Evolutionary conservation across 192 early-diverging fungal genomes (phyloP).

Genomic region (Coemansia javaensis): DNA sequence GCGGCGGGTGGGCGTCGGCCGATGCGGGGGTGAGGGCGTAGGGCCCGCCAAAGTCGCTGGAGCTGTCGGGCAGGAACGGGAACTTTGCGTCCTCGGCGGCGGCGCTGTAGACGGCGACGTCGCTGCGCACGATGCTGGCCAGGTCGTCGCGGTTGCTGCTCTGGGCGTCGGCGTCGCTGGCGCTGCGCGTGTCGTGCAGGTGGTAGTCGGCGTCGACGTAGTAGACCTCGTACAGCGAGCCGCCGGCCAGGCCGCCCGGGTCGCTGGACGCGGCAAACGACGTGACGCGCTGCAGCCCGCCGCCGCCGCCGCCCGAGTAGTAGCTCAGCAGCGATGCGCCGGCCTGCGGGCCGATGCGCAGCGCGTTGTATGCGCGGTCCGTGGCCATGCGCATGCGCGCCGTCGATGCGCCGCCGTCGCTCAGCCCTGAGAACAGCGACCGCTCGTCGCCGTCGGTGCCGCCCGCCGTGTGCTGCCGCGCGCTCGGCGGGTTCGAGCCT

Average conservation of each 20-base stretch:
- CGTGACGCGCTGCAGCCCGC: slow-evolving; percentile 9
- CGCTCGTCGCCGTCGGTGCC: slow-evolving; percentile 17
- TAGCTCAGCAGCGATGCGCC: slow-evolving; percentile 11
- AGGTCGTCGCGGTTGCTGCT: slow-evolving; percentile 18
- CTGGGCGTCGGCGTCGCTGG: slow-evolving; percentile 2
- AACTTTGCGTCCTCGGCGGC: slow-evolving; percentile 44
- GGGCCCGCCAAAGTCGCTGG: slow-evolving; percentile 38
- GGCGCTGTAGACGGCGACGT: slow-evolving; percentile 40
- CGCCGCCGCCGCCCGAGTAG: slow-evolving; percentile 4
- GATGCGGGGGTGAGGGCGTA: slow-evolving; percentile 1
- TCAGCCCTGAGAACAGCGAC: slow-evolving; percentile 34
- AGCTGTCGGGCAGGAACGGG: slow-evolving; percentile 41
- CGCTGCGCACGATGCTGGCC: slow-evolving; percentile 32
- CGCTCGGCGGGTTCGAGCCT: not conserved
- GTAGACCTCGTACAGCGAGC: slow-evolving; percentile 6
- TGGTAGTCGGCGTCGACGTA: not conserved
- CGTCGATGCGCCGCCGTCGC: slow-evolving; percentile 42
- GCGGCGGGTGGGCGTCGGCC: slow-evolving; percentile 2
- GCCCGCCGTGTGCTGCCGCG: not conserved
- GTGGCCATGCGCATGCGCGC: slow-evolving; percentile 43
- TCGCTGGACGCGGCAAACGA: slow-evolving; percentile 35
- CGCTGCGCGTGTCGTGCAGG: not conserved
- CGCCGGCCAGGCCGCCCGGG: slow-evolving; percentile 5
- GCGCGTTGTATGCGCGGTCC: slow-evolving; percentile 33
- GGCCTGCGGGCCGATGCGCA: slow-evolving; percentile 21